Evolutionary conservation across 2,329 filamentous ascomycete genomes (phyloP).

Genomic region (Penicillium corylophilum): DNA sequence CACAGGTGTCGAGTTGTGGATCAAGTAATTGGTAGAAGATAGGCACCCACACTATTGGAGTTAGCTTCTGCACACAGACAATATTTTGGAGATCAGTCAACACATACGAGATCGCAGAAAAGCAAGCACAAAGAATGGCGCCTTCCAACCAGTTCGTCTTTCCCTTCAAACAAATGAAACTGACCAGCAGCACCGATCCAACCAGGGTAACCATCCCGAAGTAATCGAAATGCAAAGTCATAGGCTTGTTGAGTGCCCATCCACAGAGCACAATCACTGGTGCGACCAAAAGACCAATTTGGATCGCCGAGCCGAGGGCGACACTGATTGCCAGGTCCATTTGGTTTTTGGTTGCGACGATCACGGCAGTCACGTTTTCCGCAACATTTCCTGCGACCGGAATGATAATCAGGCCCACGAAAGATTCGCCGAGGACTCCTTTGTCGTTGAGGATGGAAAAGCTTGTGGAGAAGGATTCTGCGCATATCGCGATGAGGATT

Average conservation of each 20-base stretch:
- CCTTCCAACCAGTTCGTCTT: conserved; percentile 22
- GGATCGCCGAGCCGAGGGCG: no score
- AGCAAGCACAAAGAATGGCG: conserved; percentile 18
- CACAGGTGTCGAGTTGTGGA: not conserved
- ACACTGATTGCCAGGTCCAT: no score
- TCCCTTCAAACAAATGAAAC: conserved; percentile 18
- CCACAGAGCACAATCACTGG: no score
- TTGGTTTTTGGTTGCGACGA: no score
- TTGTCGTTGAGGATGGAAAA: no score
- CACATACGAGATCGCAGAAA: conserved; percentile 20
- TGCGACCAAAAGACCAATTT: no score
- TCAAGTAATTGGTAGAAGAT: conserved; percentile 11
- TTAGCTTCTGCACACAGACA: not conserved
- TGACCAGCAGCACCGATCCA: conserved; percentile 14
- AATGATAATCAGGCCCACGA: no score
- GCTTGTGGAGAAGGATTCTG: no score
- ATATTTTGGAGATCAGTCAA: not conserved
- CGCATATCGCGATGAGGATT: no score
- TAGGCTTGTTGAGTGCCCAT: conserved; percentile 7
- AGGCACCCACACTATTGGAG: conserved; percentile 14
- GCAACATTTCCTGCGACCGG: no score
- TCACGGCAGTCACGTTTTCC: no score
- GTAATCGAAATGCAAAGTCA: conserved; percentile 17
- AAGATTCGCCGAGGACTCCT: no score
- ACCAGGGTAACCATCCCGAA: conserved; percentile 19